Evolutionary conservation across 306 rosid genomes (phyloP).

Genomic region (Dryas alaskensis): DNA sequence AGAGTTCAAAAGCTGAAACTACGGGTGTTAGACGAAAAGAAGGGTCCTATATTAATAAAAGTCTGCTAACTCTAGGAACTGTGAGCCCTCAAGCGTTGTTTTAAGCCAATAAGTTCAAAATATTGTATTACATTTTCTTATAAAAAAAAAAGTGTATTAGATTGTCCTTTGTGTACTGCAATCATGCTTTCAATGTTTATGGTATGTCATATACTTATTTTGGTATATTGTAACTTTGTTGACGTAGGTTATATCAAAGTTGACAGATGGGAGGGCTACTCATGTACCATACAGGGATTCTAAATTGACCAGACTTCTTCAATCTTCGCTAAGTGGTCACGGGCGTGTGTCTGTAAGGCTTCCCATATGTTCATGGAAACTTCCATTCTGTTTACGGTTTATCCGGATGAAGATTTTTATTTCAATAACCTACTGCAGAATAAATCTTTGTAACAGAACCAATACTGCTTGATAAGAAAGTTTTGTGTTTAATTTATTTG

Average conservation of each 20-base stretch:
- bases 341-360: constrained; percentile 97
- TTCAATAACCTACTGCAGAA: neutral
- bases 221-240: constrained; percentile 30
- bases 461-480: constrained; percentile 14
- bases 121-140: neutral
- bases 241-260: constrained; percentile 85
- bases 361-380: constrained; percentile 22
- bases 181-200: neutral
- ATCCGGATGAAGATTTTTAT: constrained; percentile 21
- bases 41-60: constrained; percentile 96
- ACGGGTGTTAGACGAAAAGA: constrained; percentile 96
- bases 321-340: constrained; percentile 95
- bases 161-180: constrained; percentile 3
- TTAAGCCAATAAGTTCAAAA: constrained; percentile 21
- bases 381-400: constrained; percentile 18
- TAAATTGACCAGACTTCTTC: constrained; percentile 91
- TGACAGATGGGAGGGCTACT: constrained; percentile 83
- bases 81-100: constrained; percentile 67
- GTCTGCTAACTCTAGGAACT: constrained; percentile 97
- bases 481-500: constrained; percentile 25
- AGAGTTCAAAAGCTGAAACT: constrained; percentile 99
- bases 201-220: constrained; percentile 7
- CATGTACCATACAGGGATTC: constrained; percentile 98
- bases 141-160: too few species aligned
- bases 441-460: neutral